phyloP scores from a whole-genome alignment of 1,284 basidiomycete species.

The Ustilago vetiveriae region DNA sequence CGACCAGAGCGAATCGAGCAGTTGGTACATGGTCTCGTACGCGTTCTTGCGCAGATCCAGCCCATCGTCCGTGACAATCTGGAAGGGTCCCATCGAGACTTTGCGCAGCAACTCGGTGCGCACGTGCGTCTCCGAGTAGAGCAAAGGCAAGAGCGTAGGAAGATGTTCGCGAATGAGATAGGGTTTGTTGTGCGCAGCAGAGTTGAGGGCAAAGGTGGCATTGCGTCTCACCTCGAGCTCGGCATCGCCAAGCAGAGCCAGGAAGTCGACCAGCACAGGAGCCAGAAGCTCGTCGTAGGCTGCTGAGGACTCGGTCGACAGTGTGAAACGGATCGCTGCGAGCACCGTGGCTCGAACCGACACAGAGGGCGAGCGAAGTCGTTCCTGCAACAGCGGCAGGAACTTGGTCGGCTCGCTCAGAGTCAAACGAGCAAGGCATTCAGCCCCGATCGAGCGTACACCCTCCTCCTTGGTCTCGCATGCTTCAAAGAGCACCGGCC shows the following conservation, averaged over 20 bases:
- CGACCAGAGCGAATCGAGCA: slow-evolving; percentile 87
- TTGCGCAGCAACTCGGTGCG: slow-evolving; percentile 71
- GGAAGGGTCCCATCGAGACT: slow-evolving; percentile 98
- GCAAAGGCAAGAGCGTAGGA: slow-evolving; percentile 77
- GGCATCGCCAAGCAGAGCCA: slow-evolving; percentile 83
- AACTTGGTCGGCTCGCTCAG: slow-evolving; percentile 87
- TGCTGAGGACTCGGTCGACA: slow-evolving; percentile 80
- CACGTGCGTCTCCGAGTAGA: slow-evolving; percentile 88
- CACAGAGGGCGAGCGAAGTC: slow-evolving; percentile 71
- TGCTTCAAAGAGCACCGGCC: slow-evolving; percentile 74
- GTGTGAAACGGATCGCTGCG: slow-evolving; percentile 92
- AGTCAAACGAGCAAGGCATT: slow-evolving; percentile 94
- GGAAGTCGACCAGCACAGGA: slow-evolving; percentile 86
- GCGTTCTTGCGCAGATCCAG: slow-evolving; percentile 87
- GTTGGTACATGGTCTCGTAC: slow-evolving; percentile 95
- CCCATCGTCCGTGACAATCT: slow-evolving; percentile 91
- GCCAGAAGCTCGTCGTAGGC: slow-evolving; percentile 88
- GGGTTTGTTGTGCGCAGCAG: slow-evolving; percentile 92
- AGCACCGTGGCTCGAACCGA: slow-evolving; percentile 82
- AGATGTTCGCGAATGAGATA: slow-evolving; percentile 88
- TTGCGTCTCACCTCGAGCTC: slow-evolving; percentile 70
- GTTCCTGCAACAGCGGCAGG: slow-evolving; percentile 74
- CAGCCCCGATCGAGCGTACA: slow-evolving; percentile 90
- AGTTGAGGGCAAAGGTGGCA: slow-evolving; percentile 80
- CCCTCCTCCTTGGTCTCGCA: slow-evolving; percentile 77